Percentiles rank a stretch among this genome's conserved stretches.
Evolutionary conservation across 2,329 filamentous ascomycete species (phyloP).

Genomic region (Ramularia collo-cygni): DNA sequence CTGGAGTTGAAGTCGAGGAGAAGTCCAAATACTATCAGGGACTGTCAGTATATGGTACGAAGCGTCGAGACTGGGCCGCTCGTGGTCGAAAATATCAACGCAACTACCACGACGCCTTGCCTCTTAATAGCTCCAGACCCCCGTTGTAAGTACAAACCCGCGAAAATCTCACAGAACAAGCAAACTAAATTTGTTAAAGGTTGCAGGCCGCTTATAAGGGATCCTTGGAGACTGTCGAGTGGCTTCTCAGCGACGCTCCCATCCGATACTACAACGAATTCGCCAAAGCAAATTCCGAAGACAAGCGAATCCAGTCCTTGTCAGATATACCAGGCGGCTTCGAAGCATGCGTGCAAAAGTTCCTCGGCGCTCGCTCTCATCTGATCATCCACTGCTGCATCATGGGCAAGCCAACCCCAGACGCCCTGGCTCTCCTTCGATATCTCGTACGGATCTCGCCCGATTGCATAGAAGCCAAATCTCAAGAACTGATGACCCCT

Average conservation of each 20-base stretch:
- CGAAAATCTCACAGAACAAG: too few species aligned
- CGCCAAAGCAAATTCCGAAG: slow-evolving; percentile 52
- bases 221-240: slow-evolving; percentile 64
- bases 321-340: slow-evolving; percentile 55
- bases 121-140: background rate
- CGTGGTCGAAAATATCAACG: slow-evolving; percentile 43
- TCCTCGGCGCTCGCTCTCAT: slow-evolving; percentile 56
- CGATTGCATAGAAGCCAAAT: slow-evolving; percentile 56
- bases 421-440: slow-evolving; percentile 52
- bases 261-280: slow-evolving; percentile 63
- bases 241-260: slow-evolving; percentile 68
- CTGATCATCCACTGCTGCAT: slow-evolving; percentile 58
- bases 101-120: background rate
- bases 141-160: background rate
- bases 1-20: slow-evolving; percentile 52
- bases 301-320: slow-evolving; percentile 57
- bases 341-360: slow-evolving; percentile 55
- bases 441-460: slow-evolving; percentile 61
- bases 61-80: slow-evolving; percentile 66
- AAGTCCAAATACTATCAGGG: slow-evolving; percentile 72
- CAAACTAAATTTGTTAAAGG: too few species aligned
- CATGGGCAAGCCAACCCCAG: slow-evolving; percentile 30
- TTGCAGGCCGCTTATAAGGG: slow-evolving; percentile 52
- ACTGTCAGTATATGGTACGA: slow-evolving; percentile 66
- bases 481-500: slow-evolving; percentile 53